Evolutionary conservation across 2,329 filamentous ascomycete genomes (phyloP).

Genomic region (Phyllosticta citrichinensis): DNA sequence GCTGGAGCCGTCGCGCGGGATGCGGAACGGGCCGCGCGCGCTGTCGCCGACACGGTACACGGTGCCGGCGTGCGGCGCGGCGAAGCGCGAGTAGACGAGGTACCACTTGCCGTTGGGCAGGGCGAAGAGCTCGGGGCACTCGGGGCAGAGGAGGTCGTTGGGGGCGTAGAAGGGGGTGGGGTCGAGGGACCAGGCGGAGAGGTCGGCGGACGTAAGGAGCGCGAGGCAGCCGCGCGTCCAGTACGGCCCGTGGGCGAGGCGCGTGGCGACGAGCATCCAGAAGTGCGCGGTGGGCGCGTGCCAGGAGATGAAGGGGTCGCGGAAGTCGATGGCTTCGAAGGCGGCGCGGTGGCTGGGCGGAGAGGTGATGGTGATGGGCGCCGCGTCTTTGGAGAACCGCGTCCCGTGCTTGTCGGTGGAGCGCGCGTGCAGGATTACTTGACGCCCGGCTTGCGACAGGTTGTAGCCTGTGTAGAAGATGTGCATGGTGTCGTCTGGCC

Average conservation of each 20-base stretch:
- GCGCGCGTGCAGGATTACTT: constrained; percentile 23
- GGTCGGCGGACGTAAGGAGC: constrained; percentile 25
- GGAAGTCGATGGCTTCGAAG: constrained; percentile 28
- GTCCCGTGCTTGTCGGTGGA: constrained; percentile 20
- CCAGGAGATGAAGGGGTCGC: constrained; percentile 28
- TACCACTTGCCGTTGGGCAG: constrained; percentile 29
- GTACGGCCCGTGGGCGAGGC: constrained; percentile 23
- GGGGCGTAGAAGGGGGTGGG: constrained; percentile 25
- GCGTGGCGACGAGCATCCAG: constrained; percentile 31
- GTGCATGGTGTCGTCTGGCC: constrained; percentile 25
- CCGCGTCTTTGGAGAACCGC: constrained; percentile 16
- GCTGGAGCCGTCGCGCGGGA: constrained; percentile 19
- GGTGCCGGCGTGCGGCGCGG: constrained; percentile 27
- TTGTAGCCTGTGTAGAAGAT: constrained; percentile 31
- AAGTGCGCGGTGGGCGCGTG: constrained; percentile 21
- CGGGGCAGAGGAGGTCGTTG: constrained; percentile 28
- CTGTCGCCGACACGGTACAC: constrained; percentile 28
- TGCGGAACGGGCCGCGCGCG: constrained; percentile 26
- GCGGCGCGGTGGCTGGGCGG: constrained; percentile 12
- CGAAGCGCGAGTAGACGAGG: constrained; percentile 16
- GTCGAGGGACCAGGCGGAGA: constrained; percentile 23
- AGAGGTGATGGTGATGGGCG: constrained; percentile 17
- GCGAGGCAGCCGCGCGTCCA: constrained; percentile 31
- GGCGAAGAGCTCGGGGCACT: constrained; percentile 29
- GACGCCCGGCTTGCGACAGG: constrained; percentile 20